These are phyloP conservation scores for Theileria luwenshuni DNA, from an alignment of 169 alveolate species.

Conservation along the genomic window DNA sequence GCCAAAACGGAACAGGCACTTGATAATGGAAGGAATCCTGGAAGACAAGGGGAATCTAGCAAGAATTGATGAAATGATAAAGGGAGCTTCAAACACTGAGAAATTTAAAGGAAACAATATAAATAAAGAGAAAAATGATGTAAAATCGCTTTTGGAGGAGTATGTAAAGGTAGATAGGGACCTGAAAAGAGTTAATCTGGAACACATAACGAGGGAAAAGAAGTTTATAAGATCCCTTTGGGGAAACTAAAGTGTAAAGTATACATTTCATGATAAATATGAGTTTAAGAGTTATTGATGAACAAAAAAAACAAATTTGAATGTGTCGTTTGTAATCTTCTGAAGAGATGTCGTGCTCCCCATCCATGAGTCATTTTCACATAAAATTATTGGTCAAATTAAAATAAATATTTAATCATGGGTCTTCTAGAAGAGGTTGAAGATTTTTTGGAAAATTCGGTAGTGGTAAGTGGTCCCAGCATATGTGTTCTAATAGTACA, in stretches of 20 bases:
- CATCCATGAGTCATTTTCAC: not conserved
- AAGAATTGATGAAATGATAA: not conserved
- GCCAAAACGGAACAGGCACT: not conserved
- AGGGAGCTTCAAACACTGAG: not conserved
- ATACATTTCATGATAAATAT: not conserved
- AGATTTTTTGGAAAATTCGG: constrained; percentile 7
- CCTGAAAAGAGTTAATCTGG: constrained; percentile 3
- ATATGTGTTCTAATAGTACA: not conserved
- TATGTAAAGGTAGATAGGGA: not conserved
- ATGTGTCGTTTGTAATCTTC: too few relatives aligned
- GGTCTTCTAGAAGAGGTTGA: not conserved
- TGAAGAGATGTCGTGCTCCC: not conserved
- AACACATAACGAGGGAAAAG: not conserved
- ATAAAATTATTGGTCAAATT: too few relatives aligned
- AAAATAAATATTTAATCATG: not conserved
- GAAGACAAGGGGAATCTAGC: not conserved
- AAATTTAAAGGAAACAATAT: not conserved
- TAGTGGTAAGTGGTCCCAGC: constrained; percentile 7
- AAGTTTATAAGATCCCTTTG: not conserved
- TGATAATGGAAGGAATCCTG: too few relatives aligned
- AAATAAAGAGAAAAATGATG: not conserved
- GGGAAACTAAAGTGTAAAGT: not conserved
- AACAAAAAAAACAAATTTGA: too few relatives aligned
- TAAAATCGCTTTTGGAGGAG: not conserved
- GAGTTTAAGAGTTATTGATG: too few relatives aligned